phyloP scores from a whole-genome alignment of 1,284 basidiomycete species.

The Tylopilus orsonianus region DNA sequence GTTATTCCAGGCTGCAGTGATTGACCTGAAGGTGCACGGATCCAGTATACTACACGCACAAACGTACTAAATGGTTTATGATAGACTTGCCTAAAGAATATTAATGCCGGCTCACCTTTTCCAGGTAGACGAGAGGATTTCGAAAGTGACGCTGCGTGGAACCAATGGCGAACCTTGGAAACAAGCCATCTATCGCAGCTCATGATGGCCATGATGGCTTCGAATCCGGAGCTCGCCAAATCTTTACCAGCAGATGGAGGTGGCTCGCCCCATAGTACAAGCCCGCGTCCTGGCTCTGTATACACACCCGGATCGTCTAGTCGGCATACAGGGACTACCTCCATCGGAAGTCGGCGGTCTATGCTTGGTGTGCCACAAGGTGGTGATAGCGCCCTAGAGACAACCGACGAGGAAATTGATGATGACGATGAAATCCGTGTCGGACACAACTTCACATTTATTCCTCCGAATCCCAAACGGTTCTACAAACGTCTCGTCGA shows the following conservation, averaged over 20 bases:
- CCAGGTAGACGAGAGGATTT: slow-evolving; percentile 90
- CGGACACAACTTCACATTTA: slow-evolving; percentile 81
- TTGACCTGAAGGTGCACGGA: slow-evolving; percentile 72
- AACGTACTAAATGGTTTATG: slow-evolving; percentile 7
- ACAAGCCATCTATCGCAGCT: slow-evolving; percentile 83
- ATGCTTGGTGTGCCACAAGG: slow-evolving; percentile 36
- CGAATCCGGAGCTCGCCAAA: slow-evolving; percentile 86
- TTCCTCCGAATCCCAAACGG: slow-evolving; percentile 85
- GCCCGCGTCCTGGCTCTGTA: slow-evolving; percentile 53
- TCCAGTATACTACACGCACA: background rate
- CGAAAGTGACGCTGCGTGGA: slow-evolving; percentile 75
- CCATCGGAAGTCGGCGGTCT: slow-evolving; percentile 67
- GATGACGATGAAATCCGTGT: slow-evolving; percentile 68
- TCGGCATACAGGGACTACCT: slow-evolving; percentile 46
- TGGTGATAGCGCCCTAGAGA: slow-evolving; percentile 40
- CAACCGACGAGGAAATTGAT: slow-evolving; percentile 44
- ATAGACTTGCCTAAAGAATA: slow-evolving; percentile 85
- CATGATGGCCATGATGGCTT: slow-evolving; percentile 85
- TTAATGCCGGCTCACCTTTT: slow-evolving; percentile 81
- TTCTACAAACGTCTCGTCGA: slow-evolving; percentile 86
- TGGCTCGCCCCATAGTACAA: slow-evolving; percentile 40
- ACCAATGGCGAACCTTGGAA: slow-evolving; percentile 84
- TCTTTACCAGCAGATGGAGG: slow-evolving; percentile 61
- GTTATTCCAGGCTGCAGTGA: slow-evolving; percentile 68
- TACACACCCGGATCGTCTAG: slow-evolving; percentile 43